These are phyloP conservation scores for Mollisia scopiformis DNA, from an alignment of 2,329 filamentous ascomycete genomes.

Conservation along the genomic window DNA sequence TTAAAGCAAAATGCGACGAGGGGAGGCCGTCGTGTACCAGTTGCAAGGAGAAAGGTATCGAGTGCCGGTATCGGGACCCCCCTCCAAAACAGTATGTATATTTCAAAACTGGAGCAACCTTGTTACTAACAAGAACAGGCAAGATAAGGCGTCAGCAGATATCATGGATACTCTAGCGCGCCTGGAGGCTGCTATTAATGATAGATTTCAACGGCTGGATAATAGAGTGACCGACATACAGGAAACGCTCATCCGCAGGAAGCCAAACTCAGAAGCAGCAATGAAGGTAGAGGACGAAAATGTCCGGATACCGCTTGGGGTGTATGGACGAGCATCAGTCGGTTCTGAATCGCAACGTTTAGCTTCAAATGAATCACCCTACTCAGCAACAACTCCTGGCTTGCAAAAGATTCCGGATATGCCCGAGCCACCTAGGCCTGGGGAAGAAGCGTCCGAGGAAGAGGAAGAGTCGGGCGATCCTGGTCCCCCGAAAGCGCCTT, in stretches of 20 bases:
- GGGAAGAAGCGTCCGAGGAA: constrained; percentile 54
- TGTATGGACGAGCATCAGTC: background rate
- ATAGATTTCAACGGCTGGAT: constrained; percentile 13
- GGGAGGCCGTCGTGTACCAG: constrained; percentile 75
- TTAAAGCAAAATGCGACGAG: constrained; percentile 93
- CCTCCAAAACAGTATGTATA: constrained; percentile 82
- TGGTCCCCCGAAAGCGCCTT: constrained; percentile 61
- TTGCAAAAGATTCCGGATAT: constrained; percentile 3
- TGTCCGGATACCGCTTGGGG: background rate
- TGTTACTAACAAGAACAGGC: constrained; percentile 30
- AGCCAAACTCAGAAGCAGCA: background rate
- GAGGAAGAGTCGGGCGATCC: constrained; percentile 45
- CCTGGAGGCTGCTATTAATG: constrained; percentile 16
- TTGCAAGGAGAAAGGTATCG: constrained; percentile 83
- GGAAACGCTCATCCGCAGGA: background rate
- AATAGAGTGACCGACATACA: constrained; percentile 18
- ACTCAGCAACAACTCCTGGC: constrained; percentile 20
- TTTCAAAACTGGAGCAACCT: background rate
- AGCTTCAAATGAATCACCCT: constrained; percentile 26
- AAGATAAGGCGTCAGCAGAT: constrained; percentile 62
- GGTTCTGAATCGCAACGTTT: constrained; percentile 16
- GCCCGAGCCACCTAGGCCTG: constrained; percentile 27
- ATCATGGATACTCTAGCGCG: constrained; percentile 53
- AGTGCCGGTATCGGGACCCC: constrained; percentile 88
- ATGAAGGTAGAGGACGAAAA: background rate